A percentile compares a stretch with the other conserved stretches of the same genome.
phyloP scores from a whole-genome alignment of 805 yeast genomes.

The Saturnispora quitensis region DNA sequence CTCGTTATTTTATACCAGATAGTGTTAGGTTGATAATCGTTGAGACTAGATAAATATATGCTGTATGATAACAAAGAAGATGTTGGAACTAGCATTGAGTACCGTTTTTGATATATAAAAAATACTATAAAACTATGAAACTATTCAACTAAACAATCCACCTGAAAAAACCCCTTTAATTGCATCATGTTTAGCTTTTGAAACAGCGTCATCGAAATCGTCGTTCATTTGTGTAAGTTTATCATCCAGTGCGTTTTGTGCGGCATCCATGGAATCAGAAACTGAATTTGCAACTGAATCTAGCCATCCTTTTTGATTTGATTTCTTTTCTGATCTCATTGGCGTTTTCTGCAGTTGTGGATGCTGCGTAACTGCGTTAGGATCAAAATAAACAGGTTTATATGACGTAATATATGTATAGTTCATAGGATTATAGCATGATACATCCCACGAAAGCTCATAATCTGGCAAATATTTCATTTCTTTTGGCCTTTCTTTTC shows the following conservation, averaged over 20 bases:
- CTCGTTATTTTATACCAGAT: slow-evolving; percentile 45
- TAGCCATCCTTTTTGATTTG: slow-evolving; percentile 10
- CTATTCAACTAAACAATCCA: not conserved
- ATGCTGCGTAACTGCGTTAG: slow-evolving; percentile 25
- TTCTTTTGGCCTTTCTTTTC: slow-evolving; percentile 52
- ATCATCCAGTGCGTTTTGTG: slow-evolving; percentile 18
- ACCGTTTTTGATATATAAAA: slow-evolving; percentile 1
- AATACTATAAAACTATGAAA: slow-evolving; percentile 31
- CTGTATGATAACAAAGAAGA: slow-evolving; percentile 6
- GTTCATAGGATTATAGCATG: slow-evolving; percentile 30
- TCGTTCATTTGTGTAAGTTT: slow-evolving; percentile 25
- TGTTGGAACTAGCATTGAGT: not conserved
- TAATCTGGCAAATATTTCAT: slow-evolving; percentile 38
- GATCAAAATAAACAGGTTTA: slow-evolving; percentile 27
- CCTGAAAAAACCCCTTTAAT: slow-evolving; percentile 22
- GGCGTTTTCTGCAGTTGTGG: slow-evolving; percentile 18
- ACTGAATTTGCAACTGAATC: slow-evolving; percentile 14
- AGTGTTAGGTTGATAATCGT: slow-evolving; percentile 34
- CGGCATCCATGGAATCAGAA: slow-evolving; percentile 18
- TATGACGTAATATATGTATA: slow-evolving; percentile 20
- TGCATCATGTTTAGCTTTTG: slow-evolving; percentile 23
- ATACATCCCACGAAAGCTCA: slow-evolving; percentile 40
- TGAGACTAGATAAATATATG: not conserved
- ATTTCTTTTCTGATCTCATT: slow-evolving; percentile 9
- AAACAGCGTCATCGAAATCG: slow-evolving; percentile 24